Conservation (phyloP, 805 yeast genomes). For the Phaffomyces thermotolerans region DNA sequence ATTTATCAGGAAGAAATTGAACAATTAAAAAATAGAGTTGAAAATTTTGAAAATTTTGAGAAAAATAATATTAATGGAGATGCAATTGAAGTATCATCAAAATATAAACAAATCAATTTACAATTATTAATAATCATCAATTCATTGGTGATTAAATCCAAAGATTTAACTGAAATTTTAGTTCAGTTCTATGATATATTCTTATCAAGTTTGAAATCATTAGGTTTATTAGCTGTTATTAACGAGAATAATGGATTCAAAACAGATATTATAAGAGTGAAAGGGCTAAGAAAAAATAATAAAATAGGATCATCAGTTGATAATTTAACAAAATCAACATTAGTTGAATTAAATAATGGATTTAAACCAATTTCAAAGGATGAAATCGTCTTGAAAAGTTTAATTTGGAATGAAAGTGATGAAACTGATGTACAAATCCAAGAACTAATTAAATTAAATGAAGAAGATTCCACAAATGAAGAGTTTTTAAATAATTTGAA, state of each 20-base stretch:
- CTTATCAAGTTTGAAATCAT: slow-evolving; percentile 24
- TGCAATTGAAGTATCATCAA: background rate
- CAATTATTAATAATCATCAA: slow-evolving; percentile 28
- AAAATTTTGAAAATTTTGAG: slow-evolving; percentile 45
- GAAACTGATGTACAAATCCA: slow-evolving; percentile 12
- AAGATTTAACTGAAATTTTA: slow-evolving; percentile 36
- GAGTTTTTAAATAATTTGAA: slow-evolving; percentile 14
- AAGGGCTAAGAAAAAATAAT: slow-evolving; percentile 53
- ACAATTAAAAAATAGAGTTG: slow-evolving; percentile 34
- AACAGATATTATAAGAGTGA: slow-evolving; percentile 62
- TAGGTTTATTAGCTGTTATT: slow-evolving; percentile 61
- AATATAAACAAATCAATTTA: slow-evolving; percentile 21
- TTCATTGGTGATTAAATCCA: slow-evolving; percentile 28
- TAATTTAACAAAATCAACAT: slow-evolving; percentile 25
- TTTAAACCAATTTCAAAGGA: slow-evolving; percentile 29
- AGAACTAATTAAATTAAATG: slow-evolving; percentile 8
- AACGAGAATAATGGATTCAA: slow-evolving; percentile 22
- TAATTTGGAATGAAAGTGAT: slow-evolving; percentile 41
- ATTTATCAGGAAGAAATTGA: slow-evolving; percentile 43
- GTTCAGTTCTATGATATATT: slow-evolving; percentile 18
- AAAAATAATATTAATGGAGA: slow-evolving; percentile 28
- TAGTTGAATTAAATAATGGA: slow-evolving; percentile 33
- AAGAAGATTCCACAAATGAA: slow-evolving; percentile 6
- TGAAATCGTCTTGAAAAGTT: slow-evolving; percentile 27
- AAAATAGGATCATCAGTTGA: background rate